These are phyloP conservation scores for Coemansia sp. DNA, from an alignment of 192 early-diverging fungal species.

Conservation along the genomic window DNA sequence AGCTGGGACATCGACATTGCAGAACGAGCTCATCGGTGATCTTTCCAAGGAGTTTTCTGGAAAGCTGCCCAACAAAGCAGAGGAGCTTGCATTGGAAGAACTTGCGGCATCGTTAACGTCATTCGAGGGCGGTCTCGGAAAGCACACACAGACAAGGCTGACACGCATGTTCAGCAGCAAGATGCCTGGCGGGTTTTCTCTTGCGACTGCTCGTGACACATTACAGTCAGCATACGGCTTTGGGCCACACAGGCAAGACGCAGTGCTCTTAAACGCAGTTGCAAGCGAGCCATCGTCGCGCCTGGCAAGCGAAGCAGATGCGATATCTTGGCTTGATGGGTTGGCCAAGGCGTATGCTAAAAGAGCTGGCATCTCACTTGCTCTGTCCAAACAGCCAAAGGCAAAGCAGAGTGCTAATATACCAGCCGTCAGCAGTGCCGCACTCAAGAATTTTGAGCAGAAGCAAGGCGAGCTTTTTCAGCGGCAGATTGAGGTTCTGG, in stretches of 20 bases:
- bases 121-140: slow-evolving; percentile 69
- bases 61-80: slow-evolving; percentile 84
- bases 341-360: slow-evolving; percentile 71
- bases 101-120: slow-evolving; percentile 65
- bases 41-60: slow-evolving; percentile 88
- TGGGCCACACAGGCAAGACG: slow-evolving; percentile 76
- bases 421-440: slow-evolving; percentile 86
- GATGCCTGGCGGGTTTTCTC: slow-evolving; percentile 92
- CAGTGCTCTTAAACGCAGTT: slow-evolving; percentile 71
- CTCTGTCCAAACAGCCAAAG: background rate
- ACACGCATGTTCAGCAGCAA: slow-evolving; percentile 80
- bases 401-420: background rate
- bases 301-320: slow-evolving; percentile 70
- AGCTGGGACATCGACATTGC: slow-evolving; percentile 89
- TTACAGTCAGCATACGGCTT: slow-evolving; percentile 74
- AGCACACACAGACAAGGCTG: slow-evolving; percentile 73
- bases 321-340: slow-evolving; percentile 79
- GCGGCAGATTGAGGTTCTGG: slow-evolving; percentile 79
- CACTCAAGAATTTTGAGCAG: slow-evolving; percentile 75
- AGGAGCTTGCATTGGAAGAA: slow-evolving; percentile 80
- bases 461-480: slow-evolving; percentile 69
- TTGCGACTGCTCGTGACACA: slow-evolving; percentile 71
- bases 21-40: slow-evolving; percentile 96
- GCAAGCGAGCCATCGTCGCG: slow-evolving; percentile 84
- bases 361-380: slow-evolving; percentile 68